These are phyloP conservation scores for Annulohypoxylon maeteangense DNA, from an alignment of 495 filamentous ascomycete genomes.

Conservation along the genomic window DNA sequence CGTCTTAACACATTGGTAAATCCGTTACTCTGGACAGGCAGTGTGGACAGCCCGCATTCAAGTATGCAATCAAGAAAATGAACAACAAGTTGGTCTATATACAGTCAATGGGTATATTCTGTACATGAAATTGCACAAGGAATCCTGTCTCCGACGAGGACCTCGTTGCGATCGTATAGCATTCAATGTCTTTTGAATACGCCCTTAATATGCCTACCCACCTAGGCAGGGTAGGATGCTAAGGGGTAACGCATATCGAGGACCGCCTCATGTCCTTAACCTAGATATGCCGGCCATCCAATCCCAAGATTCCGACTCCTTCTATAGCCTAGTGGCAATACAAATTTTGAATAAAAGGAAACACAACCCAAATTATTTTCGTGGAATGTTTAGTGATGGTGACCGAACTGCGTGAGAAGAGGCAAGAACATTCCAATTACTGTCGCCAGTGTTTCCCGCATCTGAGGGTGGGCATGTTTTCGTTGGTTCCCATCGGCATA, in stretches of 20 bases:
- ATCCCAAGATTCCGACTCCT: constrained; percentile 30
- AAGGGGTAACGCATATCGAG: background rate
- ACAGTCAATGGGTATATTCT: constrained; percentile 40
- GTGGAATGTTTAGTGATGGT: constrained; percentile 72
- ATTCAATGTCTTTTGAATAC: constrained; percentile 18
- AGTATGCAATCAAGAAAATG: constrained; percentile 1
- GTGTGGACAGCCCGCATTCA: constrained; percentile 9
- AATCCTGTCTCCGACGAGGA: constrained; percentile 7
- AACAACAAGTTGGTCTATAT: constrained; percentile 28
- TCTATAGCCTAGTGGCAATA: constrained; percentile 30
- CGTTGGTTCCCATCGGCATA: constrained; percentile 70
- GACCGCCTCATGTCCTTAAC: constrained; percentile 9
- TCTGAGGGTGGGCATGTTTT: constrained; percentile 62
- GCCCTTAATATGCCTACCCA: background rate
- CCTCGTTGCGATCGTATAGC: constrained; percentile 17
- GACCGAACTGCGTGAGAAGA: constrained; percentile 87
- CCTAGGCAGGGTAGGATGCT: background rate
- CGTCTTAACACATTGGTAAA: constrained; percentile 2
- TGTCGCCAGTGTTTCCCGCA: constrained; percentile 76
- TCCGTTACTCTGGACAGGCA: background rate
- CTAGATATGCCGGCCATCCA: constrained; percentile 18
- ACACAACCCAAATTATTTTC: constrained; percentile 1
- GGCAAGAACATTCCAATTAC: constrained; percentile 92
- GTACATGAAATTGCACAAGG: constrained; percentile 21
- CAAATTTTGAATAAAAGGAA: constrained; percentile 27